Base-by-base conservation (phyloP, 2,329 filamentous ascomycete genomes). In the Arthrobotrys pseudoclavata region DNA sequence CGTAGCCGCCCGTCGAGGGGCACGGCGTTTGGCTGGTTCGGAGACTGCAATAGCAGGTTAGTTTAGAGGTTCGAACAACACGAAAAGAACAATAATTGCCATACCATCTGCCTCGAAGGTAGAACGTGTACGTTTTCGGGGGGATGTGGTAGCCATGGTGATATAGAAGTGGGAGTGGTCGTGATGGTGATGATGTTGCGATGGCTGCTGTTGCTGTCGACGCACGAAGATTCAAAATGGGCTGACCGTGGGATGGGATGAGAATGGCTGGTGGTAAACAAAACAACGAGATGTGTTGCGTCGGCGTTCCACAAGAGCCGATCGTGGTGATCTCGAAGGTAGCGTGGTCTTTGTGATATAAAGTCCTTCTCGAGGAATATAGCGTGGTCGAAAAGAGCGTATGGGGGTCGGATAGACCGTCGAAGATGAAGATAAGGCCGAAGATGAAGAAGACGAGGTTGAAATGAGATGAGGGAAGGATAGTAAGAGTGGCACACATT, bases 211-310 rank as follows among this genome's bases (percentile, higher is more conserved):
- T 9, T 42, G 47, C 20, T 55, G 47, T 42, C 45, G 61, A 48
- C 26, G 45, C 45, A 31, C 15, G 47, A 24, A n/a, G n/a, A 24
- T 37, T 68, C 20, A 31, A 10, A 45, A n/a, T n/a, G n/a, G n/a
- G 57, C 15, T 20, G 61, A 29, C 48, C 4, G 61, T 24, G 60
- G 29, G 62, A 40, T 29, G 63, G 47, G 47, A 24, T 24, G 20
- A 13, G 47, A 20, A 67, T 20, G 42, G 37, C 37, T 40, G 37
- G 37, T 40, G 2, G 72, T 76, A 76, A 76, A 76, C 66, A 76
- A 45, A 76, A 76, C 72, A 68, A 45, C 47, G 42, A 53, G 57
- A 69, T 70, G 72, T 70, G 72, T 76, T 76, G 72, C 50, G 48
- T 31, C 9, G 71, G 50, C 40, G 64, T 76, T 68, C 71, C 47